Evolutionary conservation across 257 asterid species (phyloP).

Genomic region (Leonotis leonurus): DNA sequence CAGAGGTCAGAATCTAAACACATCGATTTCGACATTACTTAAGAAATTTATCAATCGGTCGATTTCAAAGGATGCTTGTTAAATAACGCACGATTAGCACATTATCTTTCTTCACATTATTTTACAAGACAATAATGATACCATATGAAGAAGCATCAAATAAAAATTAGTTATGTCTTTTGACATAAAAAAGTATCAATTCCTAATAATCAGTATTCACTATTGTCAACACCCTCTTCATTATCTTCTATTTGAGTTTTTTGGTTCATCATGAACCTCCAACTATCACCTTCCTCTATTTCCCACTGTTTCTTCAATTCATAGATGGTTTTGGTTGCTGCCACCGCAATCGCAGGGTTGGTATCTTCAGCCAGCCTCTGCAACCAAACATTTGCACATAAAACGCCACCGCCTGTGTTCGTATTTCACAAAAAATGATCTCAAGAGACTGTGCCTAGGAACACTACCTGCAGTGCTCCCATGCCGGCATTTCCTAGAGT

Average conservation of each 20-base stretch:
- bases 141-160: not conserved
- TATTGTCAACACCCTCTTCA: slow-evolving; percentile 30
- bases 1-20: too few species aligned
- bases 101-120: not conserved
- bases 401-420: not conserved
- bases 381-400: not conserved
- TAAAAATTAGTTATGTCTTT: slow-evolving; percentile 22
- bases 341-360: slow-evolving; percentile 86
- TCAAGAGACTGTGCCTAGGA: not conserved
- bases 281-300: slow-evolving; percentile 86
- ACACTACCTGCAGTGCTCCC: slow-evolving; percentile 87
- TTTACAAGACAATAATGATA: not conserved
- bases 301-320: slow-evolving; percentile 93
- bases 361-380: slow-evolving; percentile 88
- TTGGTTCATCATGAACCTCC: slow-evolving; percentile 88
- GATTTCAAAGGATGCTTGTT: too few species aligned
- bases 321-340: slow-evolving; percentile 68
- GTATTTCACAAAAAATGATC: not conserved
- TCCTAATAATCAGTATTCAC: slow-evolving; percentile 24
- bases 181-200: slow-evolving; percentile 3
- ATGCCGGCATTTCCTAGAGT: slow-evolving; percentile 97
- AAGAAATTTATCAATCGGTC: too few species aligned
- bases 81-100: too few species aligned
- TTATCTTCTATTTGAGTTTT: slow-evolving; percentile 13
- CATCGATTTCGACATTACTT: too few species aligned